These are phyloP conservation scores for Aspergillus sp. DNA, from an alignment of 2,329 filamentous ascomycete species.

Conservation along the genomic window DNA sequence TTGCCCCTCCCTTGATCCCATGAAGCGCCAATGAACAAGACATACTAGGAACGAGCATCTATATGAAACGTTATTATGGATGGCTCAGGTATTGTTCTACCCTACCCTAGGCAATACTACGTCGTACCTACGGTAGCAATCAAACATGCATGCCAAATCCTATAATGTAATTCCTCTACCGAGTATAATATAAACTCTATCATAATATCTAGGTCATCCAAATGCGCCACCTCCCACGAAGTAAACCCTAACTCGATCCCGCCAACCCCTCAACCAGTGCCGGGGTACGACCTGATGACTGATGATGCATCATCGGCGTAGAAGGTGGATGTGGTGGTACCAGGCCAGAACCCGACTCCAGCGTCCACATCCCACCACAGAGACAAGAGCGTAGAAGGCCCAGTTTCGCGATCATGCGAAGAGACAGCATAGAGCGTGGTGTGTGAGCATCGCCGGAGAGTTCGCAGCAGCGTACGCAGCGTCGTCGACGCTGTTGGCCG, in stretches of 20 bases:
- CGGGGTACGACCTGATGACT: slow-evolving; percentile 4
- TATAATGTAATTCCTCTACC: no score
- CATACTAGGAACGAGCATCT: no score
- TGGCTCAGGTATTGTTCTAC: no score
- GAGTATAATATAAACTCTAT: no score
- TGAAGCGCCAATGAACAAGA: no score
- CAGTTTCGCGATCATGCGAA: slow-evolving; percentile 34
- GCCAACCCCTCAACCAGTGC: slow-evolving; percentile 7
- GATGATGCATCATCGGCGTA: slow-evolving; percentile 2
- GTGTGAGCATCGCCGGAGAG: slow-evolving; percentile 60
- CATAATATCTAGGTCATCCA: no score
- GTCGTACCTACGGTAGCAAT: no score
- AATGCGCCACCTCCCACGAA: no score
- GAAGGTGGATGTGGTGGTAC: background rate
- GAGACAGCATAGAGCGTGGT: slow-evolving; percentile 29
- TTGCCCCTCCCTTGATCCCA: no score
- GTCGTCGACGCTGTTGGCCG: slow-evolving; percentile 28
- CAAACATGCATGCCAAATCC: no score
- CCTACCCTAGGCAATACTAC: no score
- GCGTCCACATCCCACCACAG: slow-evolving; percentile 37
- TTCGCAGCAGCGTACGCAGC: slow-evolving; percentile 58
- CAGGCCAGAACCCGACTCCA: slow-evolving; percentile 19
- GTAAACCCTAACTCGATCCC: background rate
- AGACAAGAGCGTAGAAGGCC: slow-evolving; percentile 33
- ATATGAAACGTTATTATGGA: no score